A percentile compares a stretch with the other conserved stretches of the same genome.
Conservation (phyloP, 345 rosid genomes). For the Firmiana major region DNA sequence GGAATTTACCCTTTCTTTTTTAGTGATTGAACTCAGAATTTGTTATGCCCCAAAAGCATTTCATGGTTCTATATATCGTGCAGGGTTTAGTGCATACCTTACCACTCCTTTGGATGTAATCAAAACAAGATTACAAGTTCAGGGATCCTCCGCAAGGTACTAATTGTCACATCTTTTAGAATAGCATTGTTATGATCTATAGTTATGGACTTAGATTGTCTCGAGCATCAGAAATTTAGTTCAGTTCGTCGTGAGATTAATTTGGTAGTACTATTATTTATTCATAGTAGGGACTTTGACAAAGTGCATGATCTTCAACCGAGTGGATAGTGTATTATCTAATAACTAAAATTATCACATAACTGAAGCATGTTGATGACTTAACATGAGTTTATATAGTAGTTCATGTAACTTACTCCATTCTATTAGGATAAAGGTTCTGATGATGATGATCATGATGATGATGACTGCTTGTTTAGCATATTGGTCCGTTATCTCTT, state of each 20-base stretch:
- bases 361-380: not conserved
- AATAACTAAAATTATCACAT: not conserved
- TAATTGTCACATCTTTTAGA: not conserved
- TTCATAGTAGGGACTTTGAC: not conserved
- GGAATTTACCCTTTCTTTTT: no score
- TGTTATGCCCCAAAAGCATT: conserved; percentile 1
- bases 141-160: conserved; percentile 77
- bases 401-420: no score
- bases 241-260: not conserved
- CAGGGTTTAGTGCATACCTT: conserved; percentile 87
- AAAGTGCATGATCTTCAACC: not conserved
- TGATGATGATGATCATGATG: no score
- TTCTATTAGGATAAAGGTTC: no score
- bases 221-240: not conserved
- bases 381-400: no score
- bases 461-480: not conserved
- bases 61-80: not conserved
- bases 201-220: not conserved
- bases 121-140: conserved; percentile 94
- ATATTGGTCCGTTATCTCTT: not conserved
- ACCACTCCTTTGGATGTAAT: conserved; percentile 89
- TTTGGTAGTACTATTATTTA: not conserved
- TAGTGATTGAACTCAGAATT: not conserved
- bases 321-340: no score
- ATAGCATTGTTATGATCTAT: not conserved